A percentile compares a stretch with the other conserved stretches of the same genome.
Evolutionary conservation across 2,329 filamentous ascomycete genomes (phyloP).

Genomic region (Aspergillus floridensis): DNA sequence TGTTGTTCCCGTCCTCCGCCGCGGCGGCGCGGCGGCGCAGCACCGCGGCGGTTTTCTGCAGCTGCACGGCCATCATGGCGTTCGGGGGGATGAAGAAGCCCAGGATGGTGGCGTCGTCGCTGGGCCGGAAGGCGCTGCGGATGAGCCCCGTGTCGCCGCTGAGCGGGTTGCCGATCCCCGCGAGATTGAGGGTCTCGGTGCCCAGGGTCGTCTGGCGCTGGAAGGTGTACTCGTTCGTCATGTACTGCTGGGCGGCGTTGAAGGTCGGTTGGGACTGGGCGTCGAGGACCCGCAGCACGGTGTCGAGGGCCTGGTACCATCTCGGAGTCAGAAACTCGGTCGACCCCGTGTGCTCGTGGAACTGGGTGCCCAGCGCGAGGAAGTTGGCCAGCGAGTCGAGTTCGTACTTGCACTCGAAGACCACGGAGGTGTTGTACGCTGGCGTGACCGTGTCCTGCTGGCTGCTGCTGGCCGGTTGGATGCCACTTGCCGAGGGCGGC

Average conservation of each 20-base stretch:
- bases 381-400: conserved; percentile 94
- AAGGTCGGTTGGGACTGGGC: conserved; percentile 82
- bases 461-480: conserved; percentile 70
- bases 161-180: conserved; percentile 86
- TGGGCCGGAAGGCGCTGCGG: conserved; percentile 88
- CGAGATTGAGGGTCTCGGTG: conserved; percentile 83
- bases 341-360: conserved; percentile 74
- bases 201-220: conserved; percentile 74
- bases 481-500: conserved; percentile 77
- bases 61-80: conserved; percentile 90
- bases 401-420: conserved; percentile 99
- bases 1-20: too few relatives aligned
- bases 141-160: conserved; percentile 80
- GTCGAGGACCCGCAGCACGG: conserved; percentile 69
- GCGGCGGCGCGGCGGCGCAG: conserved; percentile 52
- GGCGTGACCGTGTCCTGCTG: conserved; percentile 85
- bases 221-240: conserved; percentile 81
- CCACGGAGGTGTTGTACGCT: conserved; percentile 74
- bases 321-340: conserved; percentile 73
- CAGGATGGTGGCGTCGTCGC: conserved; percentile 90
- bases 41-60: conserved; percentile 69
- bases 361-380: conserved; percentile 79
- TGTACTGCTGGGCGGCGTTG: conserved; percentile 63
- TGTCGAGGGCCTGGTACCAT: conserved; percentile 76
- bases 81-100: conserved; percentile 95